phyloP scores from a whole-genome alignment of 331 rosid genomes.

The Quercus tomentella region DNA sequence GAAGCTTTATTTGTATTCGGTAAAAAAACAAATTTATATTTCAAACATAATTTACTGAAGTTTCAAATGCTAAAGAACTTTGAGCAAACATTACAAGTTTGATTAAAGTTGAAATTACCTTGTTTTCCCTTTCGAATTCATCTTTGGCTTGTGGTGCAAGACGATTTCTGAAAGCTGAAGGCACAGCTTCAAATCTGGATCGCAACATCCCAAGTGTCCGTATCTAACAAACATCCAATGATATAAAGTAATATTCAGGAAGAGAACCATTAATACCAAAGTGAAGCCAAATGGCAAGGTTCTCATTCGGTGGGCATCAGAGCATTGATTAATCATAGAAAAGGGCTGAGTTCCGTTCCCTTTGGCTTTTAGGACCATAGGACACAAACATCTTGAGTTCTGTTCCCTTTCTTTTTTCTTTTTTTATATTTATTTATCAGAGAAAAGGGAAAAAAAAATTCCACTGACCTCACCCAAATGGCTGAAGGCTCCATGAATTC shows the following conservation, averaged over 20 bases:
- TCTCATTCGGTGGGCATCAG: too few relatives aligned
- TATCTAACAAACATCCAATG: conserved; percentile 57
- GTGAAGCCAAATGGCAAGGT: neutral
- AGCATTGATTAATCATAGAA: too few relatives aligned
- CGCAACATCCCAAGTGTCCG: conserved; percentile 99
- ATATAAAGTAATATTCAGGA: conserved; percentile 17
- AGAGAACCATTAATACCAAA: conserved; percentile 11
- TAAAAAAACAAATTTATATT: conserved; percentile 6
- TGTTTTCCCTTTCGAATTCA: conserved; percentile 14
- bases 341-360: too few relatives aligned
- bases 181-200: conserved; percentile 82
- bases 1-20: neutral
- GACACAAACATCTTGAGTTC: too few relatives aligned
- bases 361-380: too few relatives aligned
- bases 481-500: conserved; percentile 93
- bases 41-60: conserved; percentile 12
- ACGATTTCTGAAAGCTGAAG: conserved; percentile 63
- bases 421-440: too few relatives aligned
- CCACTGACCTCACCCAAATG: conserved; percentile 97
- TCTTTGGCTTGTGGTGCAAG: conserved; percentile 58
- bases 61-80: conserved; percentile 9
- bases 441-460: neutral
- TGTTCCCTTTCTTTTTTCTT: too few relatives aligned
- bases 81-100: neutral
- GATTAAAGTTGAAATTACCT: conserved; percentile 24